Percentiles rank a stretch among this genome's conserved stretches.
phyloP scores from a whole-genome alignment of 495 filamentous ascomycete species.

The Xylaria grammica region DNA sequence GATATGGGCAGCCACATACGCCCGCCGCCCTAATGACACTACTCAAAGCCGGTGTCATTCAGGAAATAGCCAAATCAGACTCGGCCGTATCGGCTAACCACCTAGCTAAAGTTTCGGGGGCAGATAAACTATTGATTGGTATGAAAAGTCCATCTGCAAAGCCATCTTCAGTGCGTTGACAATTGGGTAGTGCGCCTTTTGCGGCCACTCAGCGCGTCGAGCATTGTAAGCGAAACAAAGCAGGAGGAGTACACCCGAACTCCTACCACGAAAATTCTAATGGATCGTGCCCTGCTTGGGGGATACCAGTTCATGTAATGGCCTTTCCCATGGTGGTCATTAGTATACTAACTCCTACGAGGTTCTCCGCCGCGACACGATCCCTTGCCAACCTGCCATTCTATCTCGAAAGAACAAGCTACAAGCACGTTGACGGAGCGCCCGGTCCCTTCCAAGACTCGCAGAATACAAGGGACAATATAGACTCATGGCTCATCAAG shows the following conservation, averaged over 20 bases:
- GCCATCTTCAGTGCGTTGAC: neutral
- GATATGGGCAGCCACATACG: constrained; percentile 25
- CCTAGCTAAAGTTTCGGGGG: constrained; percentile 18
- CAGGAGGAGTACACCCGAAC: constrained; percentile 50
- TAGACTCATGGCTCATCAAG: constrained; percentile 28
- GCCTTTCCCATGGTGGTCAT: constrained; percentile 28
- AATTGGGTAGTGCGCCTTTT: constrained; percentile 29
- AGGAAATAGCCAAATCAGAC: constrained; percentile 23
- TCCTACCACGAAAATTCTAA: constrained; percentile 47
- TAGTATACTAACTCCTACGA: constrained; percentile 12
- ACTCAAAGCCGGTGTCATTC: constrained; percentile 25
- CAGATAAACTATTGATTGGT: constrained; percentile 26
- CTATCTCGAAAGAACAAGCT: constrained; percentile 30
- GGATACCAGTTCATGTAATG: constrained; percentile 36
- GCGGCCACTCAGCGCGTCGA: constrained; percentile 55
- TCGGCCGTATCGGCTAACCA: constrained; percentile 18
- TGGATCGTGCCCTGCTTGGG: constrained; percentile 18
- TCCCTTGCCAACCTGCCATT: constrained; percentile 25
- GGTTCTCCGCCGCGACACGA: constrained; percentile 18
- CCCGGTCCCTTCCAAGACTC: constrained; percentile 28
- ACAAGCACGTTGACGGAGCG: constrained; percentile 19
- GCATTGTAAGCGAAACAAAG: constrained; percentile 49
- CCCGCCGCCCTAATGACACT: constrained; percentile 23
- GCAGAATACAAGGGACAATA: constrained; percentile 22
- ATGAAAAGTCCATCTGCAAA: neutral